phyloP scores from a whole-genome alignment of 2,329 filamentous ascomycete genomes.

The Fusarium sulawesiense region DNA sequence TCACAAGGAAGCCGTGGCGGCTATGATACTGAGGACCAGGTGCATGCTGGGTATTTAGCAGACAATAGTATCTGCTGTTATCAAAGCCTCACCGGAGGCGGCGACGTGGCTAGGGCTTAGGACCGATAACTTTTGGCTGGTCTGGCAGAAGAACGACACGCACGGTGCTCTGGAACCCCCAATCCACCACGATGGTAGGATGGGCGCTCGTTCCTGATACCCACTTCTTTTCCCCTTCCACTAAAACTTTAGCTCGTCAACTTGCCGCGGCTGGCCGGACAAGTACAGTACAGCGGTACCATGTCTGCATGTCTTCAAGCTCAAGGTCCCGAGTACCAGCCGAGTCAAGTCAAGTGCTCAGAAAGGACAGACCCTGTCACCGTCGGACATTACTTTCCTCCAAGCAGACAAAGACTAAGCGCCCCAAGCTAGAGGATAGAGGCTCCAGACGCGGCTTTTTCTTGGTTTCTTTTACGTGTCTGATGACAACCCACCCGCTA shows the following conservation, averaged over 20 bases:
- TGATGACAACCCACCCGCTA: constrained; percentile 44
- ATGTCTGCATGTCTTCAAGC: constrained; percentile 28
- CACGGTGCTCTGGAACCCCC: constrained; percentile 23
- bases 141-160: constrained; percentile 28
- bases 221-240: constrained; percentile 37
- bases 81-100: constrained; percentile 34
- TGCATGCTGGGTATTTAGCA: background rate
- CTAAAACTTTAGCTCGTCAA: constrained; percentile 37
- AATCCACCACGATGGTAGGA: constrained; percentile 32
- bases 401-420: constrained; percentile 27
- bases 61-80: constrained; percentile 8
- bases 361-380: constrained; percentile 39
- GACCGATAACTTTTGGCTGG: constrained; percentile 35
- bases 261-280: constrained; percentile 44
- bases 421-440: constrained; percentile 33
- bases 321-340: constrained; percentile 24
- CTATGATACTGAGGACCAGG: background rate
- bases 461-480: constrained; percentile 46
- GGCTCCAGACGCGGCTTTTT: constrained; percentile 41
- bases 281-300: constrained; percentile 7
- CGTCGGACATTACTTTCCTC: constrained; percentile 44
- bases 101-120: constrained; percentile 35
- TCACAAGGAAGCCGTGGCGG: background rate
- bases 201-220: constrained; percentile 31
- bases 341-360: constrained; percentile 31